Base-by-base conservation (phyloP, 495 filamentous ascomycete genomes). In the Penicillium nucicola region DNA sequence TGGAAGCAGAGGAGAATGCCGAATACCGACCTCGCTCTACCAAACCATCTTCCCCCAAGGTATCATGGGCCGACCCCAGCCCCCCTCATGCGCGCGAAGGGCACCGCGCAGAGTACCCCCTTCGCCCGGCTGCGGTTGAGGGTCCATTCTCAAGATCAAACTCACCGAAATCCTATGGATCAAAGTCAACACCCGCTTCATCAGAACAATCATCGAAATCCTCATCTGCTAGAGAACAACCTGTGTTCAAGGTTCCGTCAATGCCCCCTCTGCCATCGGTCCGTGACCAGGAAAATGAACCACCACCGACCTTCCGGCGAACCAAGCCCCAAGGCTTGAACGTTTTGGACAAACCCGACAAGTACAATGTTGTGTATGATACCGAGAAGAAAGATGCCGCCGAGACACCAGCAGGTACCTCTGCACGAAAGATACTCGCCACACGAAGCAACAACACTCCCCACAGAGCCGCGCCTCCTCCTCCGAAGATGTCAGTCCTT, bases 401-500 rank as follows among this genome's bases (percentile, higher is more conserved):
- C 9, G 71, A 76, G 45, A 61, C 61, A 0, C 71, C 71, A 6
- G 70, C 72, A 9, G 58, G 62, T 15, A 83, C 77, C 20, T 84
- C 85, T 2, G 80, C 84, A 34, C 78, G 89, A 53, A 85, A 85
- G 57, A 84, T 86, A 20, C 73, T 98, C 5, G 80, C 84, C 1
- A 74, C 73, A 2, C 77, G 87, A 51, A 92, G 80, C 66, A 84
- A 83, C 52, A 98, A 97, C 58, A 93, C 92, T 9, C 89, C 90
- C 12, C 86, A 80, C 52, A 70, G 88, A 49, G 78, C 87, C n/a
- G 86, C 89, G n/a, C 86, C 84, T 9, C 88, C 85, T 15, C 87
- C 90, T 1, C 93, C 93, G 0, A 97, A 95, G 62, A 97, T 97
- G 92, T 92, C 89, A 1, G 86, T 96, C 13, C 73, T 96, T 5